Evolutionary conservation across 2,329 filamentous ascomycete species (phyloP), one percentile per base, ranked within the genome.

Genomic region (Paraphaeosphaeria sporulosa): DNA sequence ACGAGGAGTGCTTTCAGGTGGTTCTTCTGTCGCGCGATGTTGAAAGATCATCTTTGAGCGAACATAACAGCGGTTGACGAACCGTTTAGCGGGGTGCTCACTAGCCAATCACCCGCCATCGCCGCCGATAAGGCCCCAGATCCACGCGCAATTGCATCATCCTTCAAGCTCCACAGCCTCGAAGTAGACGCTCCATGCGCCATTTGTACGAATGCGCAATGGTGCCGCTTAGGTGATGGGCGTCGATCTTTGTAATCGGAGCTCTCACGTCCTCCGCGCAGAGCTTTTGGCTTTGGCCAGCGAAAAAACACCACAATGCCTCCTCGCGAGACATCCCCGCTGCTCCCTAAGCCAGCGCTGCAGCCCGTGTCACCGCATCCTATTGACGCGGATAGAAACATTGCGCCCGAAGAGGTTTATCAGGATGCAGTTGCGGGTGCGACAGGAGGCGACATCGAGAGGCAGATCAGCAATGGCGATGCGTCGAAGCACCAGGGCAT

Each of bases 291-390:
- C 38, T n/a, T 15, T 27, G 32, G 46, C 17, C 27, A 34, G 3
- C 13, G 8, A n/a, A 13, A 13, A 27, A 3, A n/a, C 17, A 23
- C 43, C n/a, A 32, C 51, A 8, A 54, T 54, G 51, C 38, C 51
- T n/a, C 51, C 38, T 2, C 43, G 19, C 38, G 82, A 84, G 69
- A 82, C 76, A 12, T 82, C 82, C 59, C 82, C 82, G 49, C 73
- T 84, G 57, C 77, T 84, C 40, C 72, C 71, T 7, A 69, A 76
- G 46, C 63, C 59, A 34, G 43, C 52, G 50, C 58, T 53, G 17
- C 46, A 59, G n/a, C 48, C 52, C 19, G 43, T 52, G 65, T 49
- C 52, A 12, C 49, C 65, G 12, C 59, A 60, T 47, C 57, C 64
- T 8, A 63, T 74, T 30, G 71, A 72, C 12, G 64, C 73, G 4